phyloP scores from a whole-genome alignment of 2,329 filamentous ascomycete genomes.

The Botryotinia convoluta region DNA sequence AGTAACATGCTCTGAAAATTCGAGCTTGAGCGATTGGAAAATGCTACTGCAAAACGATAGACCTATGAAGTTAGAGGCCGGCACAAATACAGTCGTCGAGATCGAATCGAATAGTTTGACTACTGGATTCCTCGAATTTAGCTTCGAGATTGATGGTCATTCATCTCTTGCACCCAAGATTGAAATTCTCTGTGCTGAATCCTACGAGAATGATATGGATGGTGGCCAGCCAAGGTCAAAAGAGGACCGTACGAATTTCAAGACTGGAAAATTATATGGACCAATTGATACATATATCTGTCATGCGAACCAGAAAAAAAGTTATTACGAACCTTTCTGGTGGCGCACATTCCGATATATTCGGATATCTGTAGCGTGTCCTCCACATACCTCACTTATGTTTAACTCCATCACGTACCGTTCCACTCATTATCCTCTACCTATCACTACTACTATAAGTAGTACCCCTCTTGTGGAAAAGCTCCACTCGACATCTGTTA shows the following conservation, averaged over 20 bases:
- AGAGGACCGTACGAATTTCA: not conserved
- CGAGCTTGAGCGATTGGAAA: not conserved
- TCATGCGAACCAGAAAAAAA: not conserved
- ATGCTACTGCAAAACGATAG: not conserved
- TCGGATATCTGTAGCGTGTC: not conserved
- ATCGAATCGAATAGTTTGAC: not conserved
- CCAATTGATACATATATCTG: not conserved
- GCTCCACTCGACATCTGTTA: constrained; percentile 14
- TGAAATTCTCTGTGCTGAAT: not conserved
- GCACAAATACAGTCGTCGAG: not conserved
- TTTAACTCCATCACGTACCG: not conserved
- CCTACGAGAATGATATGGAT: not conserved
- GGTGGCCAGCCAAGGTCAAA: not conserved
- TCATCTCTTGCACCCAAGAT: not conserved
- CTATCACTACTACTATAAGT: not conserved
- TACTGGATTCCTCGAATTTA: not conserved
- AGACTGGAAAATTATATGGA: not conserved
- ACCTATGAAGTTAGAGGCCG: not conserved
- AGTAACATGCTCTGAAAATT: not conserved
- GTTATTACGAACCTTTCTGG: not conserved
- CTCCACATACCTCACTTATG: not conserved
- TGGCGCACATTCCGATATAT: not conserved
- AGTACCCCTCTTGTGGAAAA: not conserved
- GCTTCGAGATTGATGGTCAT: not conserved
- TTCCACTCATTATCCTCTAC: not conserved